Evolutionary conservation across 495 filamentous ascomycete genomes (phyloP).

Genomic region (Tuber indicum): DNA sequence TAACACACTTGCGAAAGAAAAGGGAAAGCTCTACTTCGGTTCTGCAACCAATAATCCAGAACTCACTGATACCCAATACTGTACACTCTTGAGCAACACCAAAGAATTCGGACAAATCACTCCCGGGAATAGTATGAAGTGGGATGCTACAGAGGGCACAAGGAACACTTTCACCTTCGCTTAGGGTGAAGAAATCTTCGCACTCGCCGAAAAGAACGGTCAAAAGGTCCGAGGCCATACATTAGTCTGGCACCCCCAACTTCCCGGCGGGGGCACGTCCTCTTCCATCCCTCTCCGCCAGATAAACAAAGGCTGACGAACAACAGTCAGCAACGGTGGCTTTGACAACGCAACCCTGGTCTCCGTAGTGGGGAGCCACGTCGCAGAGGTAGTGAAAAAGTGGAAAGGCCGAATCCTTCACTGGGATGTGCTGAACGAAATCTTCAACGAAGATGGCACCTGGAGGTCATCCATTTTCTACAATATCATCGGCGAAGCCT

Average conservation of each 20-base stretch:
- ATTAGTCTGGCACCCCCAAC: slow-evolving; percentile 57
- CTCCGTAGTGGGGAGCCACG: slow-evolving; percentile 50
- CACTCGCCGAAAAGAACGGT: slow-evolving; percentile 50
- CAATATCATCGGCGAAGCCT: slow-evolving; percentile 53
- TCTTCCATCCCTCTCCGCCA: not conserved
- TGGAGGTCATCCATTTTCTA: slow-evolving; percentile 54
- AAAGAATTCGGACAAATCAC: slow-evolving; percentile 56
- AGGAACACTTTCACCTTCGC: slow-evolving; percentile 52
- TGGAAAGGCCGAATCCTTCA: slow-evolving; percentile 52
- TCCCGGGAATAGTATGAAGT: slow-evolving; percentile 57
- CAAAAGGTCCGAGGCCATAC: slow-evolving; percentile 56
- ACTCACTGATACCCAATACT: slow-evolving; percentile 50
- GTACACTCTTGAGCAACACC: slow-evolving; percentile 47
- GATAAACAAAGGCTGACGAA: not conserved
- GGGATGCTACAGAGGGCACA: slow-evolving; percentile 48
- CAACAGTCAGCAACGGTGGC: slow-evolving; percentile 48
- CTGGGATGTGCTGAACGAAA: slow-evolving; percentile 65
- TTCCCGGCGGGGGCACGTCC: slow-evolving; percentile 52
- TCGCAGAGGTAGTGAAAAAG: slow-evolving; percentile 51
- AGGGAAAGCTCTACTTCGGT: slow-evolving; percentile 55
- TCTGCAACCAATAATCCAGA: slow-evolving; percentile 54
- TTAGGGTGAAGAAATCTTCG: slow-evolving; percentile 49
- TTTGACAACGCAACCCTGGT: slow-evolving; percentile 53
- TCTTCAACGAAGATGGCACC: slow-evolving; percentile 61
- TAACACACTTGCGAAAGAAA: slow-evolving; percentile 50